Evolutionary conservation across 1,139 yeast species (phyloP), one percentile per base, ranked within the genome.

Genomic region (Magnusiomyces tetraspermus): DNA sequence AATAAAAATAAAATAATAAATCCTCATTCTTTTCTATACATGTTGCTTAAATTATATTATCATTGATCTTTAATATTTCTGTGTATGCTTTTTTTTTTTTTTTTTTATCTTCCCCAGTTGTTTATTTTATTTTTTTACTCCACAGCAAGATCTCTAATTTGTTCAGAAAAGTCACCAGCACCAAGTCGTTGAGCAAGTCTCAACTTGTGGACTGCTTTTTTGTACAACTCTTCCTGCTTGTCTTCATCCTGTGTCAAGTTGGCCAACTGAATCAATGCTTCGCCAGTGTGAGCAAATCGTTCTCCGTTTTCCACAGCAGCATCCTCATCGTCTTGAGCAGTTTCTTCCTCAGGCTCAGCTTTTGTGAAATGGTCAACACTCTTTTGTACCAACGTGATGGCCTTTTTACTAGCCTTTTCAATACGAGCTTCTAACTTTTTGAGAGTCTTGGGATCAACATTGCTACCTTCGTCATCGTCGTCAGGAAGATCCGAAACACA

Each of bases 251-350:
- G 70, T 11, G 31, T 24, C 54, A 88, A 65, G 63, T 89, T 89
- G 10, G 90, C 97, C 60, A 86, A 71, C 15, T 84, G 78, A 38
- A 90, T 85, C 64, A 80, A 75, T 0, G 95, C 90, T 66, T 92
- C 97, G 1, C 96, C 96, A 46, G 85, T 59, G 49, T 78, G 78
- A 5, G 82, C 96, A 85, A 92, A 84, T 8, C 84, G 74, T 55
- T 83, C 84, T 0, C 95, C 95, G 40, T 83, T 87, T 51, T 83
- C 87, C 31, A 79, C 80, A 51, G 81, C 79, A 65, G 82, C 79
- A 0, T 89, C 83, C 55, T 72, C 69, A 54, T 74, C 69, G 53
- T 45, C 40, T 22, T 23, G 36, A 33, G 30, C 95, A 23, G 31
- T 28, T 41, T 83, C 87, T 50, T 83, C 87, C 30, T 79, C 80